Evolutionary conservation across 208 protist species (phyloP).

Genomic region (Naegleria lovaniensis): DNA sequence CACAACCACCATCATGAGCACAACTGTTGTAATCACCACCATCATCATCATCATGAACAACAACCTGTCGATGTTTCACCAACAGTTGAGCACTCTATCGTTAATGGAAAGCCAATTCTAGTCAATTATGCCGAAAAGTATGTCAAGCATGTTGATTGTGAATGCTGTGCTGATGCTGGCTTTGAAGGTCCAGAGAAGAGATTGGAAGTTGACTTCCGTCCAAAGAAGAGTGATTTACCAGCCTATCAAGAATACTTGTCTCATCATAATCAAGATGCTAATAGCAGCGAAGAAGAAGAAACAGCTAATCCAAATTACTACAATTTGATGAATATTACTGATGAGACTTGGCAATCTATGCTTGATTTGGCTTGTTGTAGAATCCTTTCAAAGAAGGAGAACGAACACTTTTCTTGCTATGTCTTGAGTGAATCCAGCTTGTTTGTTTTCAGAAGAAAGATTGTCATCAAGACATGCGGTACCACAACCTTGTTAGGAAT

Average conservation of each 20-base stretch:
- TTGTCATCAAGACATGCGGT: conserved; percentile 85
- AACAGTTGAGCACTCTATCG: neutral
- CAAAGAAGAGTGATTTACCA: conserved; percentile 24
- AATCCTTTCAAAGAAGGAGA: conserved; percentile 68
- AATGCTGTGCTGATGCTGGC: conserved; percentile 31
- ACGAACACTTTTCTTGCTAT: conserved; percentile 76
- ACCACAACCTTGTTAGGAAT: conserved; percentile 81
- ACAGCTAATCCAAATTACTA: neutral
- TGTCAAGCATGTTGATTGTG: neutral
- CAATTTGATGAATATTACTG: conserved; percentile 59
- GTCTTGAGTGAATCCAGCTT: conserved; percentile 81
- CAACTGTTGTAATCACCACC: no score
- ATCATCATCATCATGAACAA: no score
- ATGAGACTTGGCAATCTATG: conserved; percentile 58
- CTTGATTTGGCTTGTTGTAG: conserved; percentile 67
- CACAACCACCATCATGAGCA: no score
- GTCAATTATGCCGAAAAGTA: neutral
- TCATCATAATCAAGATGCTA: neutral
- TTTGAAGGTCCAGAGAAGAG: conserved; percentile 84
- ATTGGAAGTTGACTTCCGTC: conserved; percentile 70
- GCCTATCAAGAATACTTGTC: neutral
- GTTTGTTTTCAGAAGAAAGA: conserved; percentile 78
- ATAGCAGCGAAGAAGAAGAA: neutral
- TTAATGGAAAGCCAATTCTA: neutral
- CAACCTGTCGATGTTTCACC: neutral